Evolutionary conservation across 2,329 filamentous ascomycete species (phyloP).

Genomic region (Cercospora brassicicola): DNA sequence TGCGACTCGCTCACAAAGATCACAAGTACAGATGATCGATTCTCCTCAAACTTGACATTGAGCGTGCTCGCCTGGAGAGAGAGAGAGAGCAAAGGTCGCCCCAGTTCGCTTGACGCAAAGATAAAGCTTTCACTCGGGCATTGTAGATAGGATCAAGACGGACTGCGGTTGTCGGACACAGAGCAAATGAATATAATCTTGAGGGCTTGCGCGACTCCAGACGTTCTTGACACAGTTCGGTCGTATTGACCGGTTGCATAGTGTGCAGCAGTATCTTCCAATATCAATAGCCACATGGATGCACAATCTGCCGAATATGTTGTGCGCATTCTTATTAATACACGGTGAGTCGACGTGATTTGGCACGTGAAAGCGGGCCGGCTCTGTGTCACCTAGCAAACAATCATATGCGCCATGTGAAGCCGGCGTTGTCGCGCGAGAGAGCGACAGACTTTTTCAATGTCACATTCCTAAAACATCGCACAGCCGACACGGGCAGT

Average conservation of each 20-base stretch:
- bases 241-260: not conserved
- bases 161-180: not conserved
- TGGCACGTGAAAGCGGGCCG: not conserved
- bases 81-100: not conserved
- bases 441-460: not conserved
- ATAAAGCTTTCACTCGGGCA: not conserved
- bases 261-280: not conserved
- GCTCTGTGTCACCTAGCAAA: not conserved
- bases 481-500: not conserved
- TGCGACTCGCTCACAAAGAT: not conserved
- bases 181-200: not conserved
- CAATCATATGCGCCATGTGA: not conserved
- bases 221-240: not conserved
- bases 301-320: not conserved
- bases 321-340: not conserved
- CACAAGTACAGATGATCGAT: not conserved
- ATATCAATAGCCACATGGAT: not conserved
- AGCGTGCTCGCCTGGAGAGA: not conserved
- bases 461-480: not conserved
- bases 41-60: not conserved
- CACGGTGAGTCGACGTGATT: not conserved
- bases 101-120: not conserved
- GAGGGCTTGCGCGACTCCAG: not conserved
- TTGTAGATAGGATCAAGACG: not conserved
- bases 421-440: not conserved